These are phyloP conservation scores for Hypomontagnella monticulosa DNA, from an alignment of 495 filamentous ascomycete genomes.

Conservation along the genomic window DNA sequence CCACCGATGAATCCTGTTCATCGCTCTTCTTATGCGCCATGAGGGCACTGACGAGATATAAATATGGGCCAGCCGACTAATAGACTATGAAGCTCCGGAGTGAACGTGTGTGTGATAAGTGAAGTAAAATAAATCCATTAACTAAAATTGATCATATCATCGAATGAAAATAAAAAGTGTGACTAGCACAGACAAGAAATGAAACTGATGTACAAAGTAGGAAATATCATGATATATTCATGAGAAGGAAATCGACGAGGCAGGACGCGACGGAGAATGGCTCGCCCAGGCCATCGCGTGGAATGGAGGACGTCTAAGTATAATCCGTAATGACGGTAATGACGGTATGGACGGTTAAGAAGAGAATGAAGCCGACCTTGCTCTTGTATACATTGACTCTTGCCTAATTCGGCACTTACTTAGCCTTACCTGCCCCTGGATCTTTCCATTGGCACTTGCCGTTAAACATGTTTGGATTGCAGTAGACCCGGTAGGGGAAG, in stretches of 20 bases:
- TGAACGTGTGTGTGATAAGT: constrained; percentile 7
- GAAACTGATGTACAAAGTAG: constrained; percentile 16
- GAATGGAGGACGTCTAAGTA: constrained; percentile 37
- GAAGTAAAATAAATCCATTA: constrained; percentile 1
- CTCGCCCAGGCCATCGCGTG: constrained; percentile 38
- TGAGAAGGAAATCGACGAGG: constrained; percentile 34
- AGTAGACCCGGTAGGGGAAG: constrained; percentile 8
- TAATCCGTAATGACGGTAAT: constrained; percentile 8
- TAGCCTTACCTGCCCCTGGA: constrained; percentile 10
- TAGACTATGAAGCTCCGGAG: not conserved
- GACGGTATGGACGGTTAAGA: constrained; percentile 17
- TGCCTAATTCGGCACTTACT: constrained; percentile 1
- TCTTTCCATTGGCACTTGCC: constrained; percentile 6
- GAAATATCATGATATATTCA: constrained; percentile 22
- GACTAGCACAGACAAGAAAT: constrained; percentile 30
- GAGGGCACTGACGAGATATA: constrained; percentile 9
- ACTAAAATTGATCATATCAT: constrained; percentile 11
- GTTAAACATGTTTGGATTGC: constrained; percentile 25
- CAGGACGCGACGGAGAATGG: constrained; percentile 34
- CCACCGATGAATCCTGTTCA: constrained; percentile 12
- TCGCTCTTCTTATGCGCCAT: constrained; percentile 39
- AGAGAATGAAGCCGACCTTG: constrained; percentile 25
- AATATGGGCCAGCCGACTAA: constrained; percentile 34
- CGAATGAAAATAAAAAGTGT: not conserved
- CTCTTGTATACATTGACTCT: not conserved